Conservation (phyloP, 2,329 filamentous ascomycete species). For the Trichoderma hamatum region DNA sequence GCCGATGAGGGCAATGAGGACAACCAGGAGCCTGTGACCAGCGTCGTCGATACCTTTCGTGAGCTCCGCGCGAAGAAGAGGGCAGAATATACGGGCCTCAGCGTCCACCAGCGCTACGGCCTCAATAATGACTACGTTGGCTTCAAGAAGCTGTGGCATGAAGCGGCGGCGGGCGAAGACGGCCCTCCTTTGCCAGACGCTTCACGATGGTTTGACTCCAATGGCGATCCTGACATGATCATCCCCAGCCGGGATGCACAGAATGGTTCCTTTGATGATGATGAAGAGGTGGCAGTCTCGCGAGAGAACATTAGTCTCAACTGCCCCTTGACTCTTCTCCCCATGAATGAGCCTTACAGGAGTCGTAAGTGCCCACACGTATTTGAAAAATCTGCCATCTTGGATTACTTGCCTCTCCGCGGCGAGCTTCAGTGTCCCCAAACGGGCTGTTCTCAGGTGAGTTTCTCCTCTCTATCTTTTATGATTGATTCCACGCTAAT, state of each 20-base stretch:
- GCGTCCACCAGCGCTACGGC: slow-evolving; percentile 53
- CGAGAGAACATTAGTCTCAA: slow-evolving; percentile 66
- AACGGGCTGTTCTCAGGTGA: slow-evolving; percentile 63
- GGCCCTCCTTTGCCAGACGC: slow-evolving; percentile 57
- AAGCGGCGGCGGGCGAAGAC: slow-evolving; percentile 52
- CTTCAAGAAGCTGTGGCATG: slow-evolving; percentile 63
- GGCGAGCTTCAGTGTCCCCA: slow-evolving; percentile 62
- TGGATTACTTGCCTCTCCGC: slow-evolving; percentile 54
- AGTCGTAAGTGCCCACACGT: slow-evolving; percentile 70
- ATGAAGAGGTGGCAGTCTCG: slow-evolving; percentile 70
- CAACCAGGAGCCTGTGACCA: slow-evolving; percentile 31
- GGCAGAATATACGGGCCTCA: slow-evolving; percentile 48
- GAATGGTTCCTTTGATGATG: slow-evolving; percentile 42
- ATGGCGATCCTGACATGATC: slow-evolving; percentile 48
- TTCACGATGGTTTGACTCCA: slow-evolving; percentile 55
- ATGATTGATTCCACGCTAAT: background rate
- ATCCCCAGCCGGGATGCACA: slow-evolving; percentile 28
- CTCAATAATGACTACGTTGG: slow-evolving; percentile 60
- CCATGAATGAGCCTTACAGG: slow-evolving; percentile 68
- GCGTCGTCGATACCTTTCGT: slow-evolving; percentile 41
- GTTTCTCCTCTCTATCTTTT: slow-evolving; percentile 22
- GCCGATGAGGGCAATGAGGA: slow-evolving; percentile 36
- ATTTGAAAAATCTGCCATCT: slow-evolving; percentile 68
- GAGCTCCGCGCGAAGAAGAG: slow-evolving; percentile 43
- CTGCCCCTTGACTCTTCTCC: slow-evolving; percentile 68